Percentiles rank a stretch among this genome's conserved stretches.
Evolutionary conservation across 306 rosid genomes (phyloP).

Genomic region (Trifolium repens): DNA sequence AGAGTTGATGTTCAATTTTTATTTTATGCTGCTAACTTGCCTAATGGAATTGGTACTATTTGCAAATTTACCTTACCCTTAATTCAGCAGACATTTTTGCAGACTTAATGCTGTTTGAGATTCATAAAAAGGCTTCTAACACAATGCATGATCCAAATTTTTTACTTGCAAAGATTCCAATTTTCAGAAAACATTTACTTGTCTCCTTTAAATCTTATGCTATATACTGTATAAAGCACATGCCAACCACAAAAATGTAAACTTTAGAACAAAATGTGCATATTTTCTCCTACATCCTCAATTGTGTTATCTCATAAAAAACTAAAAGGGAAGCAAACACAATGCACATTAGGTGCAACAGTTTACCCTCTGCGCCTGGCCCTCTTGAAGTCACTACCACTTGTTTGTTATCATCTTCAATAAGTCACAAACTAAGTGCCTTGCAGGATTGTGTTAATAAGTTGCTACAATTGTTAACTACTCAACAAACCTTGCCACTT

Average conservation of each 20-base stretch:
- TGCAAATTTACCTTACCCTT: no score
- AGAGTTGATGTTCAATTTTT: neutral
- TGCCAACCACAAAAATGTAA: slow-evolving; percentile 28
- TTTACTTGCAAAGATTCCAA: no score
- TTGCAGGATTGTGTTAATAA: slow-evolving; percentile 43
- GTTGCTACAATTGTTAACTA: slow-evolving; percentile 41
- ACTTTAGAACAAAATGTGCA: slow-evolving; percentile 19
- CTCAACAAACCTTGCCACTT: slow-evolving; percentile 32
- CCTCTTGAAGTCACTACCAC: slow-evolving; percentile 42
- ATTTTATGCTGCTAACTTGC: neutral
- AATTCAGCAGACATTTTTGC: no score
- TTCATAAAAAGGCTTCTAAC: no score
- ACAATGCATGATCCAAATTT: no score
- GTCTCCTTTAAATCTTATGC: neutral
- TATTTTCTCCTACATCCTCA: slow-evolving; percentile 17
- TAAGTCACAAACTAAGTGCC: slow-evolving; percentile 31
- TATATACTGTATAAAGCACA: slow-evolving; percentile 40
- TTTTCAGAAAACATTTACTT: no score
- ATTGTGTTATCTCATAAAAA: slow-evolving; percentile 27
- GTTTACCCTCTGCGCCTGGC: no score
- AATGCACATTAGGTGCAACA: neutral
- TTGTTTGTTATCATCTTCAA: slow-evolving; percentile 11
- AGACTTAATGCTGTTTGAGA: no score
- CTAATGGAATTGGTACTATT: neutral
- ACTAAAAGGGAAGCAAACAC: slow-evolving; percentile 44